phyloP scores from a whole-genome alignment of 2,329 filamentous ascomycete genomes.

The Zymoseptoria crescenta region DNA sequence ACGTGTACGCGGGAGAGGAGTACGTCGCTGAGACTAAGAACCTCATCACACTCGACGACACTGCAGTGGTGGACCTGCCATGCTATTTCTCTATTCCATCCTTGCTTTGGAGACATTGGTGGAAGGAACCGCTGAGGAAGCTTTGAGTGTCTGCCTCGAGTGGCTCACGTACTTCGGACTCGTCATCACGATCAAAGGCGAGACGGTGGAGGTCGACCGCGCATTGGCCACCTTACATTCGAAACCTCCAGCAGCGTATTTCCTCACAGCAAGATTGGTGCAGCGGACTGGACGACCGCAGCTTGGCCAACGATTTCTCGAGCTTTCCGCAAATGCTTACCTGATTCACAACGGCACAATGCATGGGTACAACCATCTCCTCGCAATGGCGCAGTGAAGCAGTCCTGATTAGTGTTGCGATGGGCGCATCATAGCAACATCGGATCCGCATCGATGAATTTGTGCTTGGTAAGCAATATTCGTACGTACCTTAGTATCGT shows the following conservation, averaged over 20 bases:
- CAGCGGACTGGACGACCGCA: background rate
- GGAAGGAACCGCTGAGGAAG: constrained; percentile 2
- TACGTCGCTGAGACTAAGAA: background rate
- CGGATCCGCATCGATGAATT: background rate
- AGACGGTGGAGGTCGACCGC: background rate
- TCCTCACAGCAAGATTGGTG: constrained; percentile 3
- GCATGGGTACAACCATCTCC: constrained; percentile 3
- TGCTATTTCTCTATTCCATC: too few relatives aligned
- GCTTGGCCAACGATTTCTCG: background rate
- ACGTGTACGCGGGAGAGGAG: constrained; percentile 4
- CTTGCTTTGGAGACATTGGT: too few relatives aligned
- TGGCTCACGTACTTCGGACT: constrained; percentile 1
- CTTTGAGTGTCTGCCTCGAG: constrained; percentile 1
- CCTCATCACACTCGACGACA: constrained; percentile 2
- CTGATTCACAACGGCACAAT: constrained; percentile 6
- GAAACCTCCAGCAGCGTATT: constrained; percentile 1
- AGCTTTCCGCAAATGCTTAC: constrained; percentile 4
- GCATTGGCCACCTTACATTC: background rate
- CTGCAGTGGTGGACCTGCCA: constrained; percentile 5
- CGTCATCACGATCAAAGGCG: background rate
- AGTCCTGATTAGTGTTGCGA: too few relatives aligned
- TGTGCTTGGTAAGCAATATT: too few relatives aligned
- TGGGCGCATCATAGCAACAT: too few relatives aligned
- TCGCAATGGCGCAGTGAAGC: background rate
- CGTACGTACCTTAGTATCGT: too few relatives aligned